Evolutionary conservation across 306 rosid species (phyloP).

Genomic region (Quercus bicolor): DNA sequence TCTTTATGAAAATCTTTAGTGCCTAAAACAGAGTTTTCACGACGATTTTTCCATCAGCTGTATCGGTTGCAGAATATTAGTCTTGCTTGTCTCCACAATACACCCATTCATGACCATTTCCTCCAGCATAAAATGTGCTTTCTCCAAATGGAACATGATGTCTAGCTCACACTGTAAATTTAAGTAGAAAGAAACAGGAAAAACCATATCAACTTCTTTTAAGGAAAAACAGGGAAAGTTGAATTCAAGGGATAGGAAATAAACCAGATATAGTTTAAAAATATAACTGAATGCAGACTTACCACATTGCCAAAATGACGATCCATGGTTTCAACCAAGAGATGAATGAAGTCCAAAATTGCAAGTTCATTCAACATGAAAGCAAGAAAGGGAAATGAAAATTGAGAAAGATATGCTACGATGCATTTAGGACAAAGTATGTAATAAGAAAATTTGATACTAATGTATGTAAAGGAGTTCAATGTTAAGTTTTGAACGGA

Average conservation of each 20-base stretch:
- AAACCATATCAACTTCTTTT: neutral
- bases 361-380: slow-evolving; percentile 77
- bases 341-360: slow-evolving; percentile 89
- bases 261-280: neutral
- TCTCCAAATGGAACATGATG: slow-evolving; percentile 96
- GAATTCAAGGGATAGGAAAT: neutral
- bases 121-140: slow-evolving; percentile 96
- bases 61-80: slow-evolving; percentile 79
- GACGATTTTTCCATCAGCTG: slow-evolving; percentile 87
- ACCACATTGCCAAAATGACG: slow-evolving; percentile 96
- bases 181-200: neutral
- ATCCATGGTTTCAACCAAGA: slow-evolving; percentile 95
- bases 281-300: slow-evolving; percentile 22
- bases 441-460: neutral
- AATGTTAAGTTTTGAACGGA: neutral
- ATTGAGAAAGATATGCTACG: neutral
- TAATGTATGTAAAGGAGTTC: neutral
- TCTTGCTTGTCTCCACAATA: slow-evolving; percentile 78
- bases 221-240: neutral
- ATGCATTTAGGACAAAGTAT: neutral
- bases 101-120: slow-evolving; percentile 98
- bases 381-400: neutral
- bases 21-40: slow-evolving; percentile 16
- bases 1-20: neutral
- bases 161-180: slow-evolving; percentile 90